phyloP scores from a whole-genome alignment of 345 rosid genomes.

The Citrus hindsii region DNA sequence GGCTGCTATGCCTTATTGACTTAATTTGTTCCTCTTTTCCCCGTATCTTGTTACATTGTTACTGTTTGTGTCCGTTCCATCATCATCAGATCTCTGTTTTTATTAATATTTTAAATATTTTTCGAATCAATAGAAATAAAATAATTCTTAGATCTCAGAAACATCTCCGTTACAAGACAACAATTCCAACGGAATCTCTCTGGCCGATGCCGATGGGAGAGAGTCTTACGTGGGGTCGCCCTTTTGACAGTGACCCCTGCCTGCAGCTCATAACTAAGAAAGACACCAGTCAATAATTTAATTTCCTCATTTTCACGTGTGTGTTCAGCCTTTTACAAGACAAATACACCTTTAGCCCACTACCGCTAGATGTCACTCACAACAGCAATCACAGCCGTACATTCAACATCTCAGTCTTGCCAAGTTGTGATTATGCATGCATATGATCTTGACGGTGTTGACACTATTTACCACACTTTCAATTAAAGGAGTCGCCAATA shows the following conservation, averaged over 20 bases:
- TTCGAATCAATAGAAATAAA: no score
- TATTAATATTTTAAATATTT: no score
- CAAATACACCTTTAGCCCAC: background rate
- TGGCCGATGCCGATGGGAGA: background rate
- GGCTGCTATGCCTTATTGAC: background rate
- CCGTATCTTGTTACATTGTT: background rate
- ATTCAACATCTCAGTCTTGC: background rate
- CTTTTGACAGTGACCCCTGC: background rate
- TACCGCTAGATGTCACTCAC: background rate
- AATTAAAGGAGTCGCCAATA: no score
- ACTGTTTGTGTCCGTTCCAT: background rate
- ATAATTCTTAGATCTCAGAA: background rate
- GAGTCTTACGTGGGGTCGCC: background rate
- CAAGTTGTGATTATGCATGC: no score
- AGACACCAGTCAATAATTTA: background rate
- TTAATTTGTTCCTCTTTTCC: background rate
- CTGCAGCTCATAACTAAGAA: no score
- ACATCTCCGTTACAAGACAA: background rate
- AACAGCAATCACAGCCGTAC: background rate
- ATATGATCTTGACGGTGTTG: no score
- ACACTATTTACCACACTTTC: no score
- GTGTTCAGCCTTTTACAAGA: background rate
- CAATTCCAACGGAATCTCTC: conserved; percentile 12
- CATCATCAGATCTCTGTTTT: background rate
- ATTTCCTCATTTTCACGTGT: background rate